Conservation (phyloP, 108 stramenopile genomes). For the Skeletonema menzelii region DNA sequence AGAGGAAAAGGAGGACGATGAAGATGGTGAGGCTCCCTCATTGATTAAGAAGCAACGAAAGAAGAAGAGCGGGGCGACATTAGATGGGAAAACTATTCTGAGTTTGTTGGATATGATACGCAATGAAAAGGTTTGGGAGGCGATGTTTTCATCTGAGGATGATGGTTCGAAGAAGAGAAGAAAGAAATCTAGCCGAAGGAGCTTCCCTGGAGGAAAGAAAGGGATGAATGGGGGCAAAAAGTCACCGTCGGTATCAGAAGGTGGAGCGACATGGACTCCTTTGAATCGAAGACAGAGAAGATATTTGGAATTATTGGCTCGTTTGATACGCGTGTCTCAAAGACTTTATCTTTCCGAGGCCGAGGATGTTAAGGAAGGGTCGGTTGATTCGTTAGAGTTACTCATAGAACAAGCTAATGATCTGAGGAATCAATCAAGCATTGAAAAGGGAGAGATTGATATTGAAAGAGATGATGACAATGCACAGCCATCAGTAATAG, state of each 20-base stretch:
- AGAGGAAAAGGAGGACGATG: conserved; percentile 1
- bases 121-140: conserved; percentile 58
- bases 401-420: conserved; percentile 22
- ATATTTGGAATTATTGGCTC: conserved; percentile 66
- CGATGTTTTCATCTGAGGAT: conserved; percentile 34
- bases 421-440: conserved; percentile 6
- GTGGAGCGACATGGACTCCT: conserved; percentile 35
- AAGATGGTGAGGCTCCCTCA: background rate
- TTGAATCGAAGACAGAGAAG: conserved; percentile 55
- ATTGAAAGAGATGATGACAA: conserved; percentile 9
- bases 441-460: conserved; percentile 37
- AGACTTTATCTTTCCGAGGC: conserved; percentile 56
- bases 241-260: conserved; percentile 11
- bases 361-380: conserved; percentile 38
- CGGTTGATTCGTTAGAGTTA: conserved; percentile 31
- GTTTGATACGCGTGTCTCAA: conserved; percentile 67
- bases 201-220: conserved; percentile 12
- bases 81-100: conserved; percentile 18
- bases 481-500: background rate
- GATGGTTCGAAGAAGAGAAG: conserved; percentile 37
- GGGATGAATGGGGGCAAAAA: conserved; percentile 13
- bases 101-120: conserved; percentile 27
- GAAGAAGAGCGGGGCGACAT: conserved; percentile 16
- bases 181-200: conserved; percentile 17
- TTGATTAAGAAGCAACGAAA: conserved; percentile 3